Percentiles rank a stretch among this genome's conserved stretches.
Conservation (phyloP, 495 filamentous ascomycete species). For the Daldinia concentrica region DNA sequence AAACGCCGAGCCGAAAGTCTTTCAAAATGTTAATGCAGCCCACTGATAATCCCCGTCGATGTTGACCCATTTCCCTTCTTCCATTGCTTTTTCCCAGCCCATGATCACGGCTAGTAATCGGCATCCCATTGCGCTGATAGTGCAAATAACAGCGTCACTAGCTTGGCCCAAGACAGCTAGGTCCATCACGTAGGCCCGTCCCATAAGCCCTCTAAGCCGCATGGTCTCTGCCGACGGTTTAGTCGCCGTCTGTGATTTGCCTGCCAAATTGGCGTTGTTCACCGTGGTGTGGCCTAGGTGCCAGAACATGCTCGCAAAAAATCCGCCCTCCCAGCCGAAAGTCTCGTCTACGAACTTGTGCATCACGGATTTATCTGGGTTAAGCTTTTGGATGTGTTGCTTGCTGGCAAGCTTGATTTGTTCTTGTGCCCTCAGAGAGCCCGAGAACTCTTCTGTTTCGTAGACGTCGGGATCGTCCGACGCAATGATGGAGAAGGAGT, state of each 20-base stretch:
- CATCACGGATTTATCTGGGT: slow-evolving; percentile 50
- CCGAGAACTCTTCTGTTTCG: slow-evolving; percentile 61
- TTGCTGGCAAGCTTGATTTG: slow-evolving; percentile 72
- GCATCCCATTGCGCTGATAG: slow-evolving; percentile 71
- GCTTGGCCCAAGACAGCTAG: slow-evolving; percentile 69
- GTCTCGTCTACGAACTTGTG: slow-evolving; percentile 71
- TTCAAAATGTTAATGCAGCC: slow-evolving; percentile 53
- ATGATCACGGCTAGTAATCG: slow-evolving; percentile 77
- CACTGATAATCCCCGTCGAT: slow-evolving; percentile 74
- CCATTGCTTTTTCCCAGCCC: slow-evolving; percentile 76
- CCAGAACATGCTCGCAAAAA: slow-evolving; percentile 76
- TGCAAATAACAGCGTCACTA: slow-evolving; percentile 72
- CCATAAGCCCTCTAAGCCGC: slow-evolving; percentile 70
- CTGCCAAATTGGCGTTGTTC: slow-evolving; percentile 42
- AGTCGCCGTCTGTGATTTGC: slow-evolving; percentile 21
- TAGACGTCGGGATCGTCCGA: slow-evolving; percentile 79
- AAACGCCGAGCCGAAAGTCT: slow-evolving; percentile 29
- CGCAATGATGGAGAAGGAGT: slow-evolving; percentile 65
- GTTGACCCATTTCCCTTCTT: slow-evolving; percentile 68
- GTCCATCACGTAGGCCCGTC: slow-evolving; percentile 75
- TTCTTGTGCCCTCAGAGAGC: slow-evolving; percentile 65
- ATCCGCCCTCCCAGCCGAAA: slow-evolving; percentile 79
- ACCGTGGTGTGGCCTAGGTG: slow-evolving; percentile 60
- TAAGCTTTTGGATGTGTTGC: slow-evolving; percentile 50
- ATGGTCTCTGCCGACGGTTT: slow-evolving; percentile 61